phyloP scores from a whole-genome alignment of 2,329 filamentous ascomycete genomes.

The Scedosporium boydii region DNA sequence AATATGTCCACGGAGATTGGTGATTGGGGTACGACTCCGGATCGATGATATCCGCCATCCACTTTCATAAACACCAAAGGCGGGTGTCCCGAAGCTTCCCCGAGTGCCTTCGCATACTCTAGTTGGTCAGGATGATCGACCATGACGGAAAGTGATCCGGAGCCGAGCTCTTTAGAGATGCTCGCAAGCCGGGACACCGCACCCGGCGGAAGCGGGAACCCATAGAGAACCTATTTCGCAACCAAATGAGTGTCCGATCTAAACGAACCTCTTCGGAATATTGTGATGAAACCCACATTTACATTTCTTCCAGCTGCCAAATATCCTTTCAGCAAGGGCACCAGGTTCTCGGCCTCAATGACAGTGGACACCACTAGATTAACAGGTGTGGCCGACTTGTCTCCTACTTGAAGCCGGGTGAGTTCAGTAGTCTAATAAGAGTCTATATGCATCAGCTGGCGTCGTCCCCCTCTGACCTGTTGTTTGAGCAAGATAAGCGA shows the following conservation, averaged over 20 bases:
- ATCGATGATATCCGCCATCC: constrained; percentile 63
- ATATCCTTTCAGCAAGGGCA: constrained; percentile 50
- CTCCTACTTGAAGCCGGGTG: constrained; percentile 60
- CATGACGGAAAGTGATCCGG: constrained; percentile 51
- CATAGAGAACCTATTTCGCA: constrained; percentile 51
- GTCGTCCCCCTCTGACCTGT: constrained; percentile 1
- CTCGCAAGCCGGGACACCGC: constrained; percentile 48
- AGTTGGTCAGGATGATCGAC: constrained; percentile 61
- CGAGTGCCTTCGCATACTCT: constrained; percentile 30
- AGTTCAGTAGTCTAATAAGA: constrained; percentile 51
- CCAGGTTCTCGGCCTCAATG: constrained; percentile 60
- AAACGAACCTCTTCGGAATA: not conserved
- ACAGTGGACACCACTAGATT: constrained; percentile 66
- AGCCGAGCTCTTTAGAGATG: constrained; percentile 46
- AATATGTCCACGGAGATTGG: constrained; percentile 36
- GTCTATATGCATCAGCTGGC: constrained; percentile 11
- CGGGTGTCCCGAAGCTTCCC: constrained; percentile 30
- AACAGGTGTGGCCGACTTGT: constrained; percentile 31
- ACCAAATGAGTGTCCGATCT: not conserved
- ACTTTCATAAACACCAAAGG: constrained; percentile 62
- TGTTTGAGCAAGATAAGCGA: not conserved
- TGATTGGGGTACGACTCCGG: constrained; percentile 50
- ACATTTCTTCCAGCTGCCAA: constrained; percentile 41
- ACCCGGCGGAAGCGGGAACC: constrained; percentile 57
- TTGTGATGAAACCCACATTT: constrained; percentile 37